These are phyloP conservation scores for Polyplosphaeria fusca DNA, from an alignment of 495 filamentous ascomycete genomes.

Conservation along the genomic window DNA sequence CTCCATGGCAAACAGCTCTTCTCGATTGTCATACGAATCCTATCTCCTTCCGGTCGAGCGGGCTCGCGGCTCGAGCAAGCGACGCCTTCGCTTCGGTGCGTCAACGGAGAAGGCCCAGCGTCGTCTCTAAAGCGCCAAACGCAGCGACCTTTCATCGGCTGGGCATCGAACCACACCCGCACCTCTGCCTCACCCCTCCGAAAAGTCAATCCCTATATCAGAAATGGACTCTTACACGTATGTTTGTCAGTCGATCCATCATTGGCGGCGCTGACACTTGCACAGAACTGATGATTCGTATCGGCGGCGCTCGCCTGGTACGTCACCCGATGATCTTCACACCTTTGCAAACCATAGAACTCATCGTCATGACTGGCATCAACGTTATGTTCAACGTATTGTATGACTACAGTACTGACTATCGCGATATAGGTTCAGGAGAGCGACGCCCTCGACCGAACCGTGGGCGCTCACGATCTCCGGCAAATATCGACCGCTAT, in stretches of 20 bases:
- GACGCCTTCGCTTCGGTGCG: slow-evolving; percentile 3
- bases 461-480: slow-evolving; percentile 53
- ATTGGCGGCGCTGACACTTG: too few species aligned
- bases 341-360: background rate
- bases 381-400: too few species aligned
- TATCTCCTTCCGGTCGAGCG: slow-evolving; percentile 15
- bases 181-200: background rate
- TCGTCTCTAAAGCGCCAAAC: slow-evolving; percentile 2
- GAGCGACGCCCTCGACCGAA: slow-evolving; percentile 51
- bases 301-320: slow-evolving; percentile 39
- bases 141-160: background rate
- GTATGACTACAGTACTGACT: too few species aligned
- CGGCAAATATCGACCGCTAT: slow-evolving; percentile 46
- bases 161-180: background rate
- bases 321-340: slow-evolving; percentile 6
- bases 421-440: slow-evolving; percentile 1
- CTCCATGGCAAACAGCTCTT: slow-evolving; percentile 38
- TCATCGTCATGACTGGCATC: too few species aligned
- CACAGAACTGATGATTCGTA: too few species aligned
- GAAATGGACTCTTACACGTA: slow-evolving; percentile 35
- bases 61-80: slow-evolving; percentile 7
- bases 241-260: slow-evolving; percentile 19
- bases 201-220: background rate
- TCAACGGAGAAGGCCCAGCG: slow-evolving; percentile 16
- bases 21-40: slow-evolving; percentile 29